A percentile compares a stretch with the other conserved stretches of the same genome.
Evolutionary conservation across 1,284 basidiomycete species (phyloP).

Genomic region (Fomitopsis schrenkii): DNA sequence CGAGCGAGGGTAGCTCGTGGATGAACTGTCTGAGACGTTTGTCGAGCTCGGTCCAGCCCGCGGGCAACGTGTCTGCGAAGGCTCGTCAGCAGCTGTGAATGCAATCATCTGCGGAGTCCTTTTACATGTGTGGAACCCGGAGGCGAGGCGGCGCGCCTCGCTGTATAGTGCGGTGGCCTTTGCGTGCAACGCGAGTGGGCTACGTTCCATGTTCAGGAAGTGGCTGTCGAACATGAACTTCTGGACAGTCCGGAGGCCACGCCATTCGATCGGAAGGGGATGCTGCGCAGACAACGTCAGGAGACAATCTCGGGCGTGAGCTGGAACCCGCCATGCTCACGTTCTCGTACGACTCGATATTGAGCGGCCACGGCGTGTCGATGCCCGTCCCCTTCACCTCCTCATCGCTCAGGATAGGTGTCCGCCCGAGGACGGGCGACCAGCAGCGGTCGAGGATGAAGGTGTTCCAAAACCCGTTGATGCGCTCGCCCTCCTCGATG

Average conservation of each 20-base stretch:
- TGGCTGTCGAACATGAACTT: conserved; percentile 26
- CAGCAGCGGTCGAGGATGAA: conserved; percentile 40
- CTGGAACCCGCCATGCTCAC: conserved; percentile 9
- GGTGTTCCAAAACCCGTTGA: conserved; percentile 44
- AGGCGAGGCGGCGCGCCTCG: neutral
- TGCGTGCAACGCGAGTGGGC: conserved; percentile 27
- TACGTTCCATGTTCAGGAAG: conserved; percentile 16
- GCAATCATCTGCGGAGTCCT: too few relatives aligned
- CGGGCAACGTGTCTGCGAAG: neutral
- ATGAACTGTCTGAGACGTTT: neutral
- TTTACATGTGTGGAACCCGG: neutral
- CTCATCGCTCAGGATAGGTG: conserved; percentile 28
- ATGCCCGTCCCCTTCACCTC: conserved; percentile 27
- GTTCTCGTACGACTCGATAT: conserved; percentile 27
- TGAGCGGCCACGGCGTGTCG: conserved; percentile 40
- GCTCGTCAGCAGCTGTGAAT: neutral
- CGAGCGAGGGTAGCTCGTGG: neutral
- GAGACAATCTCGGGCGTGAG: too few relatives aligned
- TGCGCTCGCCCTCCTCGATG: conserved; percentile 40
- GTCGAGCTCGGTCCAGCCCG: neutral
- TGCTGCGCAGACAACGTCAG: neutral
- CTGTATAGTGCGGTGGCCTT: conserved; percentile 31
- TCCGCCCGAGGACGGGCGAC: conserved; percentile 33
- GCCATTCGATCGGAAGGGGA: neutral
- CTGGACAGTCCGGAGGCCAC: conserved; percentile 24